phyloP scores from a whole-genome alignment of 1,284 basidiomycete genomes.

The Cutaneotrichosporon spelunceum region DNA sequence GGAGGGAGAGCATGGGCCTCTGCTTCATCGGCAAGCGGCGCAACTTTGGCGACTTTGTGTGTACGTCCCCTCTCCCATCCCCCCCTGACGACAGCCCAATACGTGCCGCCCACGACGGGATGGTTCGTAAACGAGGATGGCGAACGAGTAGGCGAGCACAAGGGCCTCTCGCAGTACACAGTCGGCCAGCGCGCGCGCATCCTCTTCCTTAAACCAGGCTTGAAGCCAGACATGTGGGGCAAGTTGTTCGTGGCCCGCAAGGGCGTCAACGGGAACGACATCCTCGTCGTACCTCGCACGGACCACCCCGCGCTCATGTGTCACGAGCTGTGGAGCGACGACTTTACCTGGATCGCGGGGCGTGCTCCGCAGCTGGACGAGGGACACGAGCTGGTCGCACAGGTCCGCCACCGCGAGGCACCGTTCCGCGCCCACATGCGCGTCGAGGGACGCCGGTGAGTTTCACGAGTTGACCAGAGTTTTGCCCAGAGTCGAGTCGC shows the following conservation, averaged over 20 bases:
- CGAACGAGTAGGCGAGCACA: slow-evolving; percentile 61
- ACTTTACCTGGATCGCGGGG: slow-evolving; percentile 71
- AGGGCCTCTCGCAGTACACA: slow-evolving; percentile 82
- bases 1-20: slow-evolving; percentile 91
- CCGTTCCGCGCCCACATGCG: slow-evolving; percentile 52
- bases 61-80: slow-evolving; percentile 52
- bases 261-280: slow-evolving; percentile 59
- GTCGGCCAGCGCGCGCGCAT: slow-evolving; percentile 76
- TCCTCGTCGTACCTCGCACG: slow-evolving; percentile 71
- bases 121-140: slow-evolving; percentile 64
- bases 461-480: background rate
- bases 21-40: slow-evolving; percentile 87
- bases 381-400: slow-evolving; percentile 57
- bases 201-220: slow-evolving; percentile 57
- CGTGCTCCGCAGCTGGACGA: slow-evolving; percentile 57
- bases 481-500: too few relatives aligned
- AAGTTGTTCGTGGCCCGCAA: slow-evolving; percentile 77
- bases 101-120: slow-evolving; percentile 65
- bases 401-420: slow-evolving; percentile 69
- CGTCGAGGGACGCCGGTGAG: background rate
- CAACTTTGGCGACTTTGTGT: slow-evolving; percentile 70
- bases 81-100: slow-evolving; percentile 60
- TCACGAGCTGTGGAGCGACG: slow-evolving; percentile 53
- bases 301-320: slow-evolving; percentile 65
- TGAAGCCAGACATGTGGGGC: slow-evolving; percentile 56